Conservation (phyloP, 1,139 yeast species). For the Barnettozyma hawaiiensis region DNA sequence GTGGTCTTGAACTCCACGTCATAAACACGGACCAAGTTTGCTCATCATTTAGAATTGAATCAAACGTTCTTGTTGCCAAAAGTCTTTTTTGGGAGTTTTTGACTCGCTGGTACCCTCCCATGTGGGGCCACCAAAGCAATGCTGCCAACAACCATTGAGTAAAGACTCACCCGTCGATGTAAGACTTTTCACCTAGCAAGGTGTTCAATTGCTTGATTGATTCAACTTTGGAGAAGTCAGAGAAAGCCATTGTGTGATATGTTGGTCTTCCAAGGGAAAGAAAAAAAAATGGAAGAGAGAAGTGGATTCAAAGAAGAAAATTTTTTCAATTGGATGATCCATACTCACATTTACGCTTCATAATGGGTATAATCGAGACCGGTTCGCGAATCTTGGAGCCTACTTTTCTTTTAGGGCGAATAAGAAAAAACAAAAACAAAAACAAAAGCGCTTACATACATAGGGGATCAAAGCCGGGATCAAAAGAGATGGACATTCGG, state of each 20-base stretch:
- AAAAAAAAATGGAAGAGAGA: background rate
- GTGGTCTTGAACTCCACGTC: slow-evolving; percentile 92
- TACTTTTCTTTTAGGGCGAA: slow-evolving; percentile 3
- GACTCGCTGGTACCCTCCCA: too few species aligned
- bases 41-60: slow-evolving; percentile 48
- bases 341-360: slow-evolving; percentile 7
- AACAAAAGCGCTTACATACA: background rate
- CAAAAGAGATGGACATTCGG: slow-evolving; percentile 6
- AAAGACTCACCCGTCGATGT: slow-evolving; percentile 82
- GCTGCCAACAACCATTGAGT: slow-evolving; percentile 1
- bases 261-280: background rate
- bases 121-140: background rate
- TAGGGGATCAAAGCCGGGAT: background rate
- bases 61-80: background rate
- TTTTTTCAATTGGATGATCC: slow-evolving; percentile 9
- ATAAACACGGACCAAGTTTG: slow-evolving; percentile 91
- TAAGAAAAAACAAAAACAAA: too few species aligned
- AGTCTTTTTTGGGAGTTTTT: too few species aligned
- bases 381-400: background rate
- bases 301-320: slow-evolving; percentile 10
- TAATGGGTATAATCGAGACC: background rate
- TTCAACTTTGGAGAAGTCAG: slow-evolving; percentile 76
- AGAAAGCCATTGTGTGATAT: slow-evolving; percentile 52
- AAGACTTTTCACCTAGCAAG: slow-evolving; percentile 86
- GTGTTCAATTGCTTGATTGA: slow-evolving; percentile 81